Evolutionary conservation across 768 basidiomycete species (phyloP), one percentile per base, ranked within the genome.

Genomic region (Termitomyces sp.): DNA sequence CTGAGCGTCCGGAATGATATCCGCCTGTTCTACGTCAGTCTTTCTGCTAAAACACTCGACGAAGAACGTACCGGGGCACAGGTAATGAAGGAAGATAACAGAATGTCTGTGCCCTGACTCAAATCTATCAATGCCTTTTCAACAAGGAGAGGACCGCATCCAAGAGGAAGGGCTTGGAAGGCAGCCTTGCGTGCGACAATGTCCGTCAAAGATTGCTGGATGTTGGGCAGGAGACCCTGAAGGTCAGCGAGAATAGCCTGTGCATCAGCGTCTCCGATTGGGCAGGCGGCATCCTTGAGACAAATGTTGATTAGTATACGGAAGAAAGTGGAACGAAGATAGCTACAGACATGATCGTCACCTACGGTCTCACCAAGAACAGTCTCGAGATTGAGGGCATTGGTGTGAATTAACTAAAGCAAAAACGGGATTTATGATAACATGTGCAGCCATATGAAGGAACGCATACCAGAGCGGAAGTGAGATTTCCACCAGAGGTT

Each of bases 341-440:
- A 16, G 24, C 2, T 24, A 64, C 65, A 10, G 39, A 70, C 71
- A 12, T 61, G 58, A 3, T 65, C 65, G 46, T 73, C 73, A 8
- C 63, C 56, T 12, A 70, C 70, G 4, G 64, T 69, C 5, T 58
- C 55, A 53, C 69, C 60, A 20, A 73, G 44, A 5, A 68, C 42
- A n/a, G 62, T 61, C 15, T 56, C 60, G 12, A 72, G 57, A 33
- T 37, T 62, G 6, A 53, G 62, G 4, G 72, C 65, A 49, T 58
- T 62, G 12, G 50, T 70, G 64, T 74, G 74, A 59, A 75, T 72
- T 3, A 60, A 55, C 73, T 75, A 46, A 16, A 46, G 28, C 5
- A 16, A 1, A 13, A 16, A 13, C 4, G 42, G 42, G 1, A 44
- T 41, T 41, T 12, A 44, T 8, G n/a, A 8, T 6, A 2, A 20